Percentiles rank a stretch among this genome's conserved stretches.
These are phyloP conservation scores for Arabidopsis hybrid DNA, from an alignment of 441 rosid genomes.

Conservation along the genomic window DNA sequence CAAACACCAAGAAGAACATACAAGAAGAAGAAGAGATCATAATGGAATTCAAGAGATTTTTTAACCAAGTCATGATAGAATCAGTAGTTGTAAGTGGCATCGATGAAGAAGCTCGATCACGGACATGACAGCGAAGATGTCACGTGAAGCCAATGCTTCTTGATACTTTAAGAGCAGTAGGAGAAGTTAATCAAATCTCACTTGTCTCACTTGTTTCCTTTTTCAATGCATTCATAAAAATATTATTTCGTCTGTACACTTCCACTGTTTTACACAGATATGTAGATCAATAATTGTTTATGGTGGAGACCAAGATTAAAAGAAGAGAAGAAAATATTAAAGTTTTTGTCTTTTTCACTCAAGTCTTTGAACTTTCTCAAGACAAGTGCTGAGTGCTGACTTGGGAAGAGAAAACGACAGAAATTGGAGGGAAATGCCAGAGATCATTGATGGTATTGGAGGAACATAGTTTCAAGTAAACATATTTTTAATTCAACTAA, in stretches of 20 bases:
- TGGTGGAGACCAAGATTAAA: slow-evolving; percentile 23
- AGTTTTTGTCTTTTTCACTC: slow-evolving; percentile 27
- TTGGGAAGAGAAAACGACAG: slow-evolving; percentile 1
- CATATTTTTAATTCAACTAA: not conserved
- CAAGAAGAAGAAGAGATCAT: slow-evolving; percentile 26
- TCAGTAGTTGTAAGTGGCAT: slow-evolving; percentile 22
- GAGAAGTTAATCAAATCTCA: slow-evolving; percentile 48
- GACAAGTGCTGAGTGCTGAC: slow-evolving; percentile 32
- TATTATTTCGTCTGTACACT: slow-evolving; percentile 12
- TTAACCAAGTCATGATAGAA: slow-evolving; percentile 32
- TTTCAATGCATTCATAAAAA: slow-evolving; percentile 15
- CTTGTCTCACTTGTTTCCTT: slow-evolving; percentile 39
- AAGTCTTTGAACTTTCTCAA: slow-evolving; percentile 6
- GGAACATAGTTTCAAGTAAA: not conserved
- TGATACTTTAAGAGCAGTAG: slow-evolving; percentile 37
- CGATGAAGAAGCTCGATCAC: slow-evolving; percentile 44
- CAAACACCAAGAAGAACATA: slow-evolving; percentile 36
- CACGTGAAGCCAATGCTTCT: slow-evolving; percentile 66
- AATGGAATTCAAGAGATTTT: slow-evolving; percentile 3
- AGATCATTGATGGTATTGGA: slow-evolving; percentile 6
- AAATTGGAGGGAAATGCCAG: not conserved
- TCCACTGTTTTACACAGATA: slow-evolving; percentile 13
- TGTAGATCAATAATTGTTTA: slow-evolving; percentile 25
- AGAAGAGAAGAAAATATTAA: slow-evolving; percentile 7
- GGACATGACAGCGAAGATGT: slow-evolving; percentile 52